Percentiles rank a stretch among this genome's conserved stretches.
phyloP scores from a whole-genome alignment of 495 filamentous ascomycete species.

The Amniculicola lignicola region DNA sequence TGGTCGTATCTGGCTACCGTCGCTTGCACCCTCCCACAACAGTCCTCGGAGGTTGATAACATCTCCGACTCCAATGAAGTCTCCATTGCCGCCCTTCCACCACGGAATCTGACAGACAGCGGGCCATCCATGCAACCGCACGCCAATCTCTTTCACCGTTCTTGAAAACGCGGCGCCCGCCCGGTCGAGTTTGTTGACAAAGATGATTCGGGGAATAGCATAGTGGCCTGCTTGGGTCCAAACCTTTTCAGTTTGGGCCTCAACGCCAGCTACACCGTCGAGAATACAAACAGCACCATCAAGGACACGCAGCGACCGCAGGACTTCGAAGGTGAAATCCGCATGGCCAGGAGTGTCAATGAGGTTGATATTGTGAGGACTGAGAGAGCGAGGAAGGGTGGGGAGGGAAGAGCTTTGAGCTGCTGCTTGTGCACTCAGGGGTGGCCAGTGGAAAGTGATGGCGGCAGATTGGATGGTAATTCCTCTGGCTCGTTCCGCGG shows the following conservation, averaged over 20 bases:
- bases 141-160: slow-evolving; percentile 80
- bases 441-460: slow-evolving; percentile 89
- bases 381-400: slow-evolving; percentile 12
- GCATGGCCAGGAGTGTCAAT: slow-evolving; percentile 98
- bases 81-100: slow-evolving; percentile 72
- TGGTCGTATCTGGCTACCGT: slow-evolving; percentile 61
- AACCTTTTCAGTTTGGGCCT: slow-evolving; percentile 96
- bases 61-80: slow-evolving; percentile 79
- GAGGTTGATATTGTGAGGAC: slow-evolving; percentile 74
- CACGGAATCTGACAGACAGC: slow-evolving; percentile 93
- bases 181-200: slow-evolving; percentile 93
- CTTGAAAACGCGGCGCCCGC: slow-evolving; percentile 86
- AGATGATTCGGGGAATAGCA: slow-evolving; percentile 80
- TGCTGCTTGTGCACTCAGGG: slow-evolving; percentile 21
- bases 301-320: slow-evolving; percentile 86
- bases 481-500: slow-evolving; percentile 85
- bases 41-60: slow-evolving; percentile 58
- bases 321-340: slow-evolving; percentile 97
- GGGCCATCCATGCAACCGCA: slow-evolving; percentile 76
- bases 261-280: slow-evolving; percentile 94
- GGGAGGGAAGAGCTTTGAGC: not conserved
- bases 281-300: slow-evolving; percentile 96
- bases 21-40: slow-evolving; percentile 58
- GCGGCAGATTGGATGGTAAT: slow-evolving; percentile 98
- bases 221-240: slow-evolving; percentile 88